phyloP scores from a whole-genome alignment of 495 filamentous ascomycete species.

The Penicillium fimorum region DNA sequence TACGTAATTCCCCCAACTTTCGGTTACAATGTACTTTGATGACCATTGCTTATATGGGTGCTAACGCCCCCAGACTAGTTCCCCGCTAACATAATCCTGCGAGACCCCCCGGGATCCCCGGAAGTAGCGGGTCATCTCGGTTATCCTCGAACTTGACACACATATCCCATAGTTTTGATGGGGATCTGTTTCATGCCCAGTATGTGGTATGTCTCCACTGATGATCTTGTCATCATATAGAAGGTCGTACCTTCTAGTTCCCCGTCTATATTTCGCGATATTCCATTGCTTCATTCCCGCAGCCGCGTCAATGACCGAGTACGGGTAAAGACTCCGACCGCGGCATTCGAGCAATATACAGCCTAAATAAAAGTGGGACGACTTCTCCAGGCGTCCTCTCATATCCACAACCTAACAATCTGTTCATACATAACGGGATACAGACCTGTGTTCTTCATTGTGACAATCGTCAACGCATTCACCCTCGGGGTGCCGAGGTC shows the following conservation, averaged over 20 bases:
- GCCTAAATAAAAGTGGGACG: conserved; percentile 18
- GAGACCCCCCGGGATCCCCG: background rate
- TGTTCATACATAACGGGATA: conserved; percentile 11
- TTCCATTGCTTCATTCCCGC: conserved; percentile 1
- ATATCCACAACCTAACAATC: too few relatives aligned
- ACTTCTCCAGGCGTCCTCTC: conserved; percentile 1
- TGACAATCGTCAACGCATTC: conserved; percentile 11
- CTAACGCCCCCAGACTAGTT: background rate
- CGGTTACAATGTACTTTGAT: background rate
- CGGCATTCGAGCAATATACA: conserved; percentile 11
- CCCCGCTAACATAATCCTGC: background rate
- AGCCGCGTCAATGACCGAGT: conserved; percentile 5
- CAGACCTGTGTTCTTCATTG: conserved; percentile 13
- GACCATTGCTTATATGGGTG: background rate
- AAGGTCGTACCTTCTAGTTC: too few relatives aligned
- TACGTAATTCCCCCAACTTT: background rate
- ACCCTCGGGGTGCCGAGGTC: too few relatives aligned
- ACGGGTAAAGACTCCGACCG: conserved; percentile 4
- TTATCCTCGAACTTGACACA: background rate
- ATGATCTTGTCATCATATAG: background rate
- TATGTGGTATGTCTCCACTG: background rate
- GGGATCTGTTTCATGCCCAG: background rate
- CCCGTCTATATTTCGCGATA: background rate
- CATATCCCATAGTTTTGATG: background rate
- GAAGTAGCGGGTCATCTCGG: background rate